Conservation (phyloP, 2,329 filamentous ascomycete species). For the Penicillium sp. region DNA sequence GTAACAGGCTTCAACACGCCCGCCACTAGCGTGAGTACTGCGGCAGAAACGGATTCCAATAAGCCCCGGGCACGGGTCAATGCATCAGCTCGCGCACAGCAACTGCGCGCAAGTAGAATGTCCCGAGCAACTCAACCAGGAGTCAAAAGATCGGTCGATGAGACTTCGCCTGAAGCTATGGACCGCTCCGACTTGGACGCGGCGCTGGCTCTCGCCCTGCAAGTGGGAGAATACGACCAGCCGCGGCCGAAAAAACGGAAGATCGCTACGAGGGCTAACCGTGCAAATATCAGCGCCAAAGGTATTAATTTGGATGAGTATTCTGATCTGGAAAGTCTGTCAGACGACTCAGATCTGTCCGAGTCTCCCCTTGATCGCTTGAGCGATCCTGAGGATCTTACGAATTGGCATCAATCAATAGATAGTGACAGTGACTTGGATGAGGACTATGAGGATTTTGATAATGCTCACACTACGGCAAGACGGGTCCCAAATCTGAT, state of each 20-base stretch:
- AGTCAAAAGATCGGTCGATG: slow-evolving; percentile 47
- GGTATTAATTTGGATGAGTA: slow-evolving; percentile 13
- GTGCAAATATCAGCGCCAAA: slow-evolving; percentile 1
- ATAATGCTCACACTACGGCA: not conserved
- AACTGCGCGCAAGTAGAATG: slow-evolving; percentile 52
- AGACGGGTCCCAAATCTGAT: not conserved
- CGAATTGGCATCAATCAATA: slow-evolving; percentile 5
- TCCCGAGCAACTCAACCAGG: slow-evolving; percentile 39
- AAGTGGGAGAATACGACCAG: slow-evolving; percentile 54
- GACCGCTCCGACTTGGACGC: slow-evolving; percentile 41
- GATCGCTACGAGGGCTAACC: slow-evolving; percentile 5
- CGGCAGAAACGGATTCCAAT: slow-evolving; percentile 48
- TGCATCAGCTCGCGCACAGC: slow-evolving; percentile 48
- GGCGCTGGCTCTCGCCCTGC: slow-evolving; percentile 57
- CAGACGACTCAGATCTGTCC: not conserved
- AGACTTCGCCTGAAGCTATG: slow-evolving; percentile 39
- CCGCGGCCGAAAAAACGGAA: slow-evolving; percentile 39
- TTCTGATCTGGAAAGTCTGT: slow-evolving; percentile 7
- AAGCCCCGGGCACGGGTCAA: slow-evolving; percentile 35
- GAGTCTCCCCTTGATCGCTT: not conserved
- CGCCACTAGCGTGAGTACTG: slow-evolving; percentile 59
- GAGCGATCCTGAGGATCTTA: not conserved
- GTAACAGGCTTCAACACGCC: slow-evolving; percentile 61
- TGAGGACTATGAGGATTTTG: not conserved
- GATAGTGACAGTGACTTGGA: slow-evolving; percentile 11